A percentile compares a stretch with the other conserved stretches of the same genome.
Evolutionary conservation across 176 grass and related monocot genomes (phyloP).

Genomic region (Triticum urartu): DNA sequence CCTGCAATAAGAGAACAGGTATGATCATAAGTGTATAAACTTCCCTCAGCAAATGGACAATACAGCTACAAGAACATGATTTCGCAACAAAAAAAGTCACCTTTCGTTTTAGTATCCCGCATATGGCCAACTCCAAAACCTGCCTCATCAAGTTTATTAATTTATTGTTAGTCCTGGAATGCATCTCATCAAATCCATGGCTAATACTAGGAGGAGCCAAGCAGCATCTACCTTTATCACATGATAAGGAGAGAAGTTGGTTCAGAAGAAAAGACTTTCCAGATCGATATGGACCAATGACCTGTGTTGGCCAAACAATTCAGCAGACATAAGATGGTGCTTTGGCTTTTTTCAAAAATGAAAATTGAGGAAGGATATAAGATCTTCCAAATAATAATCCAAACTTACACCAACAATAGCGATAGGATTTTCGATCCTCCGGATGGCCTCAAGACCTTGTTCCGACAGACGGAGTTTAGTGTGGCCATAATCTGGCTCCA

Average conservation of each 20-base stretch:
- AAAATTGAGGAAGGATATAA: not conserved
- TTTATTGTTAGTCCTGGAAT: not conserved
- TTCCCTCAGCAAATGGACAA: conserved; percentile 9
- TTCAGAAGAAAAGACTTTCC: conserved; percentile 98
- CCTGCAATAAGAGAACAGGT: conserved; percentile 47
- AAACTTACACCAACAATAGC: conserved; percentile 81
- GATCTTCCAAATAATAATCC: not conserved
- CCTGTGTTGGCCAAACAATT: conserved; percentile 43
- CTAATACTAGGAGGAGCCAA: conserved; percentile 10
- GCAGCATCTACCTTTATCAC: conserved; percentile 81
- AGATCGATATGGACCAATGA: conserved; percentile 94
- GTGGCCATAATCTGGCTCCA: conserved; percentile 92
- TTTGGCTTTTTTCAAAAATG: not conserved
- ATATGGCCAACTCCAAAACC: conserved; percentile 99
- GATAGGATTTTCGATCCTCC: conserved; percentile 78
- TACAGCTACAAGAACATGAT: not conserved
- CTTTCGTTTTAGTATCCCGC: conserved; percentile 99
- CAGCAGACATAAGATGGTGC: not conserved
- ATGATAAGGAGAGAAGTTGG: conserved; percentile 92
- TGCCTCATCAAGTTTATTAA: conserved; percentile 37
- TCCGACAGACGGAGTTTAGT: conserved; percentile 80
- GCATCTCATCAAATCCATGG: not conserved
- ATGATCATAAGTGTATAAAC: not conserved
- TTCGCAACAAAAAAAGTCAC: conserved; percentile 12
- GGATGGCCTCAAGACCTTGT: conserved; percentile 93